Base-by-base conservation (phyloP, 2,329 filamentous ascomycete species). In the Orbilia oligospora region DNA sequence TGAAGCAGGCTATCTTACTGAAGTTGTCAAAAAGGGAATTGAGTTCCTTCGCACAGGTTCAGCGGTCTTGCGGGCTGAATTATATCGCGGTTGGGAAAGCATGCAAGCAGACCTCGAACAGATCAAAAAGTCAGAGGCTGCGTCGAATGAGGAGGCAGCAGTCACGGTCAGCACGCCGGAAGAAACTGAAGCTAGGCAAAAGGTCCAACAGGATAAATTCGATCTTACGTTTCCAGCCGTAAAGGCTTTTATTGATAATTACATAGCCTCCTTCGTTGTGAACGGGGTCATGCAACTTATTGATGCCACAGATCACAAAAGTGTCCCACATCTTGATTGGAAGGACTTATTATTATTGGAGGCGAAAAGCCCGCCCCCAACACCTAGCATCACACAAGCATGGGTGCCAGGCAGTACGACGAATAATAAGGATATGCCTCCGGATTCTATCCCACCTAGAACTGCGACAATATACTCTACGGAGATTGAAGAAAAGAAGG, bases 21-120 rank as follows among this genome's bases (percentile, higher is more conserved):
- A 98, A 82, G 90, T 97, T 30, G 97, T 94, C 83, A 90, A 90
- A 78, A 89, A 94, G 73, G 91, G 93, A 0, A 88, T 96, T 9
- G 91, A 93, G 79, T 98, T 97, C 81, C 91, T 98, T 44, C 91
- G 93, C 0, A 89, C 91, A 46, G 91, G 93, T 44, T 92, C 93
- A 2, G 90, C 92, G 67, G 90, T 94, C 22, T 90, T 98, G 85
- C 89, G 94, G 66, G 88, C 90, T 69, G 96, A 98, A 82, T 86
- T 98, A 1, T 85, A 90, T 56, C 87, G 88, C n/a, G 90, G 91
- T 9, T 81, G 79, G 76, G 76, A 79, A 38, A 71, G 73, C 24
- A 77, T 77, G 73, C 73, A 77, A 14, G 73, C 67, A 3, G 73
- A 77, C 41, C 36, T 77, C 10, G 73, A 61, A n/a, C 73, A 71